Base-by-base conservation (phyloP, 345 rosid species). In the Eucalyptus sp. region DNA sequence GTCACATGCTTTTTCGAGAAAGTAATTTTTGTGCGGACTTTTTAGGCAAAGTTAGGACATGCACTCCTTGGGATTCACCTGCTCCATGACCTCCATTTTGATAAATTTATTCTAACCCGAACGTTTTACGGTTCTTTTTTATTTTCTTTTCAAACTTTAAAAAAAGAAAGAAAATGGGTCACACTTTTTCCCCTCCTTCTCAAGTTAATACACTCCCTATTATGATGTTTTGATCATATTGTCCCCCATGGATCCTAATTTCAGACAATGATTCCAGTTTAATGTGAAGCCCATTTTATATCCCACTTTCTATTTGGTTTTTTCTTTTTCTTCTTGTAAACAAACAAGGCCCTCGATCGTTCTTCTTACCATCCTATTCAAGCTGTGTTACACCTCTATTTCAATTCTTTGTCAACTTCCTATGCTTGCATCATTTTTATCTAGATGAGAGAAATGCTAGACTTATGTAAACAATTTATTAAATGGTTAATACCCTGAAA, bases 251-350 rank as follows among this genome's bases (percentile, higher is more conserved):
- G 13, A 24, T 56, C 62, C 62, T 10, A 56, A 13, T 24, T 56
- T 56, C 0, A 56, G 62, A 1, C 62, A 10, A 10, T 0, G 62
- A 24, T 56, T 56, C 62, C 62, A 22, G 29, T 1, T 56, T 22
- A 56, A 56, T 56, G 62, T 9, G 62, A 24, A 56, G 62, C 13
- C 29, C 29, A 56, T 56, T 24, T 56, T 0, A 24, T 56, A 56
- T 56, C 62, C 29, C 62, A 56, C 62, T 10, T 56, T 56, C 0
- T 56, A 22, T 56, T 24, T 10, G 62, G 12, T 56, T 56, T 24
- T 22, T 56, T 56, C 62, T 9, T 56, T 56, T 24, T 56, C 29
- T 24, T 56, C 62, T 56, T 56, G 0, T 24, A 22, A 4, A 56
- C 62, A 56, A 56, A 56, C 62, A 24, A 56, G 1, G 62, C 0